Base-by-base conservation (phyloP, 306 rosid species). In the Vigna trinervia region DNA sequence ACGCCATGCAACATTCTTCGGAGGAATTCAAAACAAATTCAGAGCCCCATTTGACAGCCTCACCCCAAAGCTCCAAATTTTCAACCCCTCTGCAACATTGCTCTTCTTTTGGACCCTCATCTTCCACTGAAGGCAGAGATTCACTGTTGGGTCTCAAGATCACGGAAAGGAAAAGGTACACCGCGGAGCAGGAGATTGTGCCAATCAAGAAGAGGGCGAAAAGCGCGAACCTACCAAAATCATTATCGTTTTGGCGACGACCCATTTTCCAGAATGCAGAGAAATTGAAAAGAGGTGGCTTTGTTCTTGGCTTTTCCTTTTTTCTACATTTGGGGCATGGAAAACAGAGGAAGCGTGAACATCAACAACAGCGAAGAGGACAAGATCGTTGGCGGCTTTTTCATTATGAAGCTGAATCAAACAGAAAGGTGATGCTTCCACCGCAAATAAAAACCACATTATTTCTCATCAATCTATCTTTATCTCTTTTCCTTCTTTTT, bases 11-110 rank as follows among this genome's bases (percentile, higher is more conserved):
- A 74, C 97, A 91, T 5, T 89, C 91, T 69, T 86, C 73, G 0
- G 91, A 88, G 61, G 94, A 91, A 88, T 85, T 88, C 1, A 86
- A 73, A 87, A 74, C 88, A 80, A 89, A 89, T 19, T 85, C 73
- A 45, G 86, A 32, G 43, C 94, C 97, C 97, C 94, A 91, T 75
- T 84, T 91, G 8, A 88, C 91, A 53, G 92, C 94, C 34, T 86
- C 89, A 36, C 97, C 97, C 97, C 97, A 91, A 0, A 91, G 87
- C 81, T 91, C 97, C 86, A 89, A 83, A 86, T 88, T 88, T 67
- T 86, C 78, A 48, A 91, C 70, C 70, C 97, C 97, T 46, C 82
- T 64, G 43, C 94, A 91, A 57, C 97, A 87, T 20, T 61, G 59
- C 1, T 15, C 80, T 50, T 69, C 87, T 59, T 70, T 70, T 30